Evolutionary conservation across 2,329 filamentous ascomycete genomes (phyloP).

Genomic region (Neonectria neomacrospora): DNA sequence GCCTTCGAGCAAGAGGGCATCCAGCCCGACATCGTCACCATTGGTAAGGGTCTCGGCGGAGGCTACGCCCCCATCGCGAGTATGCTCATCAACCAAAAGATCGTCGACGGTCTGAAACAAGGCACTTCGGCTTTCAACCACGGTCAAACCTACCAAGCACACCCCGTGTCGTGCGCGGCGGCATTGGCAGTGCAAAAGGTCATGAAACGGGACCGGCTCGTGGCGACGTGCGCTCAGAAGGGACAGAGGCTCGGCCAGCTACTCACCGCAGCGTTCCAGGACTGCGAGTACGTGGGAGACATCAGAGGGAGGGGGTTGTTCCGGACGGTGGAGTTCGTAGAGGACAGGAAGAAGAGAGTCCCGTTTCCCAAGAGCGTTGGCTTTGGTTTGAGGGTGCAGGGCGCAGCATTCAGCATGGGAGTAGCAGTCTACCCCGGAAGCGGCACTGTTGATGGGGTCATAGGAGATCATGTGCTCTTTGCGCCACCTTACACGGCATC

Average conservation of each 20-base stretch:
- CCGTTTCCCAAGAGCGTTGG: conserved; percentile 48
- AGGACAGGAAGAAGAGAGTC: conserved; percentile 49
- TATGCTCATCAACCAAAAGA: conserved; percentile 1
- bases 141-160: conserved; percentile 28
- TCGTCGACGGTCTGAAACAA: neutral
- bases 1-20: conserved; percentile 68
- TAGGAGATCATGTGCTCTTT: conserved; percentile 76
- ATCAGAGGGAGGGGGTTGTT: conserved; percentile 69
- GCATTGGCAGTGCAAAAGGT: conserved; percentile 41
- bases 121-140: neutral
- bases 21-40: conserved; percentile 70
- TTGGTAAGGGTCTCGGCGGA: conserved; percentile 62
- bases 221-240: conserved; percentile 67
- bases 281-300: conserved; percentile 65
- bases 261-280: conserved; percentile 55
- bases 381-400: conserved; percentile 44
- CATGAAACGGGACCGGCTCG: conserved; percentile 60
- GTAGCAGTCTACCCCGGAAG: conserved; percentile 70
- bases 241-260: conserved; percentile 60
- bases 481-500: conserved; percentile 75
- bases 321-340: conserved; percentile 60
- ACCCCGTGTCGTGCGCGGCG: conserved; percentile 40
- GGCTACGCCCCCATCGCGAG: neutral
- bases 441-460: conserved; percentile 68
- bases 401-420: conserved; percentile 45